These are phyloP conservation scores for Debaryomyces psychrophilus DNA, from an alignment of 1,139 yeast genomes.

Conservation along the genomic window DNA sequence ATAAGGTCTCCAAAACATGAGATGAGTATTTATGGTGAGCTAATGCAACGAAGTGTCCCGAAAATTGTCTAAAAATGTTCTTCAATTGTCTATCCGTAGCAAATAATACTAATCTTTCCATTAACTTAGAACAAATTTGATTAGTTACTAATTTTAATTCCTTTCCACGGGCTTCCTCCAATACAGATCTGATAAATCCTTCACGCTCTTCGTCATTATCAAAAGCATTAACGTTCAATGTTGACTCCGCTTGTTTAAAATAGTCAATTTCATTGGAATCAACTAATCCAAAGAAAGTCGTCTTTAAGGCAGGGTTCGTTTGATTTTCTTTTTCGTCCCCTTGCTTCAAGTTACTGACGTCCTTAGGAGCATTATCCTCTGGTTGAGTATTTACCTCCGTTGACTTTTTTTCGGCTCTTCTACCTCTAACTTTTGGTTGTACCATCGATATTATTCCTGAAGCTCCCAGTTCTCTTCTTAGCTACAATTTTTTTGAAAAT, in stretches of 20 bases:
- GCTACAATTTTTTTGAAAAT: constrained; percentile 1
- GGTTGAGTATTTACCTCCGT: constrained; percentile 19
- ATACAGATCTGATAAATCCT: constrained; percentile 73
- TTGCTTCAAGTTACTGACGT: constrained; percentile 12
- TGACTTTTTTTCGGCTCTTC: constrained; percentile 58
- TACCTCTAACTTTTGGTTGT: constrained; percentile 59
- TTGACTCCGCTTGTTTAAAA: constrained; percentile 89
- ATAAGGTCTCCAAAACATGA: constrained; percentile 86
- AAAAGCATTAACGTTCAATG: constrained; percentile 79
- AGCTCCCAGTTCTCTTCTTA: background rate
- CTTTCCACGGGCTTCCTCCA: constrained; percentile 86
- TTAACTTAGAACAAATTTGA: constrained; percentile 89
- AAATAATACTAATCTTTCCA: constrained; percentile 79
- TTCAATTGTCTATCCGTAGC: constrained; percentile 70
- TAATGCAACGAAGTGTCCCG: constrained; percentile 72
- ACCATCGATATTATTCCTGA: constrained; percentile 9
- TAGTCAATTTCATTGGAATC: constrained; percentile 85
- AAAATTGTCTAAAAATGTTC: constrained; percentile 64
- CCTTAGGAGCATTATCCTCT: constrained; percentile 15
- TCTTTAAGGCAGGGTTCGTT: constrained; percentile 15
- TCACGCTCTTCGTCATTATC: constrained; percentile 70
- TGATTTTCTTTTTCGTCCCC: constrained; percentile 12
- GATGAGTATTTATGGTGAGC: constrained; percentile 90
- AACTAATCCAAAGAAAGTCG: constrained; percentile 77
- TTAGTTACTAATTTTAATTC: constrained; percentile 92